Evolutionary conservation across 805 yeast species (phyloP).

Genomic region (Scheffersomyces ergatensis): DNA sequence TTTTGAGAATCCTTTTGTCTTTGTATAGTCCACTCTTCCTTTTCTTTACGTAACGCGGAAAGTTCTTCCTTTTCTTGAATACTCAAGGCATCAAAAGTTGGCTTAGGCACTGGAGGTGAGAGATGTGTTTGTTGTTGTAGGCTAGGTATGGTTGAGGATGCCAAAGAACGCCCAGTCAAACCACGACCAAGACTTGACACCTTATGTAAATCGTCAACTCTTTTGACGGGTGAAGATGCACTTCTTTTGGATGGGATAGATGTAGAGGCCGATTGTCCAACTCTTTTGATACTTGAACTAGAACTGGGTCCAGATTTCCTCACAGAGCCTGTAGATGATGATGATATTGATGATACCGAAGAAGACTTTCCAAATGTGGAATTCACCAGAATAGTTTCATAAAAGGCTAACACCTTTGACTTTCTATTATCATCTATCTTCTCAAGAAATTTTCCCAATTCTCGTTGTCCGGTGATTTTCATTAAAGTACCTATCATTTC

Average conservation of each 20-base stretch:
- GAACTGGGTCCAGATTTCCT: conserved; percentile 1
- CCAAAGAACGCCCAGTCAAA: conserved; percentile 42
- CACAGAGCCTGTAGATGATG: conserved; percentile 11
- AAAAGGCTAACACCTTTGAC: conserved; percentile 60
- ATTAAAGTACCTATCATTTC: conserved; percentile 77
- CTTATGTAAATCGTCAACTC: conserved; percentile 28
- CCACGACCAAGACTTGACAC: conserved; percentile 32
- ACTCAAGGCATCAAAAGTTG: conserved; percentile 8
- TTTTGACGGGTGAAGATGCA: conserved; percentile 68
- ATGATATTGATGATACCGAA: conserved; percentile 2
- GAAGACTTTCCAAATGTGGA: conserved; percentile 12
- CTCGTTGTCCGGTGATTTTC: conserved; percentile 78
- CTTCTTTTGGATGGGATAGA: conserved; percentile 63
- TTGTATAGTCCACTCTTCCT: conserved; percentile 39
- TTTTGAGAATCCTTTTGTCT: conserved; percentile 19
- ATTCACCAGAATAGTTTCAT: conserved; percentile 53
- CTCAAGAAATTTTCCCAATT: conserved; percentile 56
- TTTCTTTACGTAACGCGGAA: conserved; percentile 51
- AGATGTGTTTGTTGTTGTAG: background rate
- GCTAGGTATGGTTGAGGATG: conserved; percentile 14
- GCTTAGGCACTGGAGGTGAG: conserved; percentile 2
- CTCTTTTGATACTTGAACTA: conserved; percentile 4
- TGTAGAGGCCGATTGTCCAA: conserved; percentile 16
- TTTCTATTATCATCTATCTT: conserved; percentile 76
- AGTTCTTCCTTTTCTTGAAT: conserved; percentile 44